Evolutionary conservation across 2,329 filamentous ascomycete genomes (phyloP).

Genomic region (Ophiocordyceps sinensis): DNA sequence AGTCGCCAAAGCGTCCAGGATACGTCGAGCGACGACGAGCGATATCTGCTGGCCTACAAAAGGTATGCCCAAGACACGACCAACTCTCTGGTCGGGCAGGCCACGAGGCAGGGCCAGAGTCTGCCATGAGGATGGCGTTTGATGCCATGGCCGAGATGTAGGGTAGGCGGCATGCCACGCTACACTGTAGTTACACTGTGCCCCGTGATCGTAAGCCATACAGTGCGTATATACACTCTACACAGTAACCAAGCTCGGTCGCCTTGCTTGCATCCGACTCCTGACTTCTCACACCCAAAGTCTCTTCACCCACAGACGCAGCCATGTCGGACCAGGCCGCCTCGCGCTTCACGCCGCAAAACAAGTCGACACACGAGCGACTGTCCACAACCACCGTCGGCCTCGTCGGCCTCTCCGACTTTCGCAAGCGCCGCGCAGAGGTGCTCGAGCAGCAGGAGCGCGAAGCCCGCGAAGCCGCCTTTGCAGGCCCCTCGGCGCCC

Average conservation of each 20-base stretch:
- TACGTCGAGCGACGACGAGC: constrained; percentile 52
- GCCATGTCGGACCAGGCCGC: constrained; percentile 25
- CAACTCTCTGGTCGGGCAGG: constrained; percentile 45
- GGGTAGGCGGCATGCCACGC: too few species aligned
- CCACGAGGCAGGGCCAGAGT: constrained; percentile 44
- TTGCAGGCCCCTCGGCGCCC: constrained; percentile 30
- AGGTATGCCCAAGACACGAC: constrained; percentile 52
- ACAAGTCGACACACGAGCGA: constrained; percentile 63
- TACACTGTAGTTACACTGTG: too few species aligned
- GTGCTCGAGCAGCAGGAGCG: constrained; percentile 83
- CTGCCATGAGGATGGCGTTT: constrained; percentile 29
- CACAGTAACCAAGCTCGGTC: too few species aligned
- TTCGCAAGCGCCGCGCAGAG: constrained; percentile 88
- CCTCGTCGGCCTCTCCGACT: constrained; percentile 82
- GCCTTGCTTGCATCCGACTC: too few species aligned
- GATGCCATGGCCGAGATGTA: too few species aligned
- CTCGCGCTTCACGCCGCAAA: constrained; percentile 61
- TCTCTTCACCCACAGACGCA: neutral
- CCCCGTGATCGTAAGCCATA: too few species aligned
- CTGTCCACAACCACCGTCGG: constrained; percentile 81
- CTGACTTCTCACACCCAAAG: too few species aligned
- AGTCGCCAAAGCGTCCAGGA: constrained; percentile 46
- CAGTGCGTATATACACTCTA: too few species aligned
- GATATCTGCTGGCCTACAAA: constrained; percentile 55
- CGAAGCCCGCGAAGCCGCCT: constrained; percentile 52